Evolutionary conservation across 306 rosid species (phyloP).

Genomic region (Vachellia pachyceras): DNA sequence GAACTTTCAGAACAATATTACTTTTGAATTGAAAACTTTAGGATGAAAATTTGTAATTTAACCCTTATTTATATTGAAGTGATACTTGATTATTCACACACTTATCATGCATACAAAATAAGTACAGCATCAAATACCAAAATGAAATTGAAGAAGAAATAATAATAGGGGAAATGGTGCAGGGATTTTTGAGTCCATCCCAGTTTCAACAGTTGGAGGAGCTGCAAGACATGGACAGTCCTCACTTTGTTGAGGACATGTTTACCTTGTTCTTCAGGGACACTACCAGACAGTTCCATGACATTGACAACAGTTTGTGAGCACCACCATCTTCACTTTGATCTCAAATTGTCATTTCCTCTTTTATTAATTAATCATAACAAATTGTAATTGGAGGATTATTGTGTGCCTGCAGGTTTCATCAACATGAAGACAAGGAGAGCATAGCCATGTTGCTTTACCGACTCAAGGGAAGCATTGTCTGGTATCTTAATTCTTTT

Average conservation of each 20-base stretch:
- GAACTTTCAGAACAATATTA: too few relatives aligned
- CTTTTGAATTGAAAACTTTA: too few relatives aligned
- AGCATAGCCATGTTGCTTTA: constrained; percentile 25
- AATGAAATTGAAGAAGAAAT: too few relatives aligned
- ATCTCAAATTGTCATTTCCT: not conserved
- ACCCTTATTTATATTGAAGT: not conserved
- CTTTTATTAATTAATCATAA: not conserved
- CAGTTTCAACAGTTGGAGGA: too few relatives aligned
- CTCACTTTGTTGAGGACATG: constrained; percentile 47
- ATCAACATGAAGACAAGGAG: not conserved
- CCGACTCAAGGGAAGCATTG: constrained; percentile 40
- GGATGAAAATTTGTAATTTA: too few relatives aligned
- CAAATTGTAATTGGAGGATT: not conserved
- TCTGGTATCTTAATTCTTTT: constrained; percentile 28
- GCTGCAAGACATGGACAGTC: constrained; percentile 27
- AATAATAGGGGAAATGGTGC: not conserved
- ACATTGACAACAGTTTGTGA: constrained; percentile 43
- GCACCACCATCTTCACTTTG: constrained; percentile 1
- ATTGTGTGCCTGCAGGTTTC: not conserved
- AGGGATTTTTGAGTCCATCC: too few relatives aligned
- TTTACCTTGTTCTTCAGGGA: constrained; percentile 44
- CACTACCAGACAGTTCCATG: constrained; percentile 23
- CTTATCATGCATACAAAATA: not conserved
- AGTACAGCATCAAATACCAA: too few relatives aligned
- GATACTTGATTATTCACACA: not conserved